A percentile compares a stretch with the other conserved stretches of the same genome.
These are phyloP conservation scores for Exophiala spinifera DNA, from an alignment of 2,329 filamentous ascomycete genomes.

Conservation along the genomic window DNA sequence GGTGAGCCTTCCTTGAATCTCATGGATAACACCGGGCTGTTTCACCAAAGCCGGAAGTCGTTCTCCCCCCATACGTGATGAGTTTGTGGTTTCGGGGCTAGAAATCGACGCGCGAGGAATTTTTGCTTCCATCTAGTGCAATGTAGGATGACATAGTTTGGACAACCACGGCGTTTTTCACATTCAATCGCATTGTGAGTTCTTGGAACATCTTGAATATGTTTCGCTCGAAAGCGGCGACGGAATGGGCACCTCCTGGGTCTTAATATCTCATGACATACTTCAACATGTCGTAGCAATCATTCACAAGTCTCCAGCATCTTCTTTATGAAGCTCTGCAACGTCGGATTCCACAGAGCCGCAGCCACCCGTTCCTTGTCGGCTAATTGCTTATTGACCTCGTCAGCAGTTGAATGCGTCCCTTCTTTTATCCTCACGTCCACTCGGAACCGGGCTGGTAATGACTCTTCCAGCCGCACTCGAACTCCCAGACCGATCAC, in stretches of 20 bases:
- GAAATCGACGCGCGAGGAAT: no score
- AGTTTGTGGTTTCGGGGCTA: no score
- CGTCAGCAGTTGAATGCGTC: conserved; percentile 90
- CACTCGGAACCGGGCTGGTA: conserved; percentile 87
- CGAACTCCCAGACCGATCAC: conserved; percentile 93
- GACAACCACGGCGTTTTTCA: no score
- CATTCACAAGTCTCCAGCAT: conserved; percentile 85
- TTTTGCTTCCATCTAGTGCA: neutral
- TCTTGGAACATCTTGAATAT: no score
- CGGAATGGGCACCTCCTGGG: no score
- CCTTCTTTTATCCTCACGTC: conserved; percentile 94
- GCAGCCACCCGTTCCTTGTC: conserved; percentile 97
- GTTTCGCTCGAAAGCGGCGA: no score
- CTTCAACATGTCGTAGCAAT: neutral
- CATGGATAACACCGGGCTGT: no score
- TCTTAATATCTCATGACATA: neutral
- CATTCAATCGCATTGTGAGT: no score
- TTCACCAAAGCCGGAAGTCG: no score
- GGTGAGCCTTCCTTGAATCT: no score
- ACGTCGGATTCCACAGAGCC: conserved; percentile 85
- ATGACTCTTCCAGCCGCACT: conserved; percentile 82
- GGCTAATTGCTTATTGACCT: conserved; percentile 92
- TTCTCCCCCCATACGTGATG: no score
- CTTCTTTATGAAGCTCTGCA: conserved; percentile 83
- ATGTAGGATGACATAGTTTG: no score